Evolutionary conservation across 345 rosid genomes (phyloP), one percentile per base, ranked within the genome.

Genomic region (Hypericum perforatum): DNA sequence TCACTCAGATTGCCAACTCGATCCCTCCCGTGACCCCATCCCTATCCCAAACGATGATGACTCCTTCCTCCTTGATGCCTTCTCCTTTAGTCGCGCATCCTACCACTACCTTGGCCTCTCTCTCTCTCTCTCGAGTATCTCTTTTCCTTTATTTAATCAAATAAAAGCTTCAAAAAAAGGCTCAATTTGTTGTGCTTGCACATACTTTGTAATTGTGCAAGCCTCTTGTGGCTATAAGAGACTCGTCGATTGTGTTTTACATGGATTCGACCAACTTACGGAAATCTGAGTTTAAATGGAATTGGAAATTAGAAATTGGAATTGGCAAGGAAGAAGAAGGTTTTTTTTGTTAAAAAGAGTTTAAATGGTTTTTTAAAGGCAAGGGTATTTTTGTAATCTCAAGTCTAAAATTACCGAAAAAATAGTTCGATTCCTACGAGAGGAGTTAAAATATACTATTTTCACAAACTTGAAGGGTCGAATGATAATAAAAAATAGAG

Each of bases 1-100:
- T 44, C 80, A 48, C 60, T 91, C 95, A 92, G 22, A 81, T 91
- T 68, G 89, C 88, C 53, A 95, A 87, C 72, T 74, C 48, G 32
- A 72, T 67, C 76, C 39, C 37, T 64, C 81, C 16, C 70, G 76
- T 22, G 64, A 58, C 9, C 84, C 81, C 54, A 77, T 72, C 62
- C 65, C 63, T 39, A n/a, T n/a, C n/a, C n/a, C n/a, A n/a, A 54
- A 65, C 39, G 45, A 60, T 50, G 64, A 64, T 36, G 91, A 91
- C 60, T 75, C 82, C 43, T 16, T 68, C 68, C 89, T 84, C 58
- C 55, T 68, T 16, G 67, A 71, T 39, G 86, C 88, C 49, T 53
- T 91, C 62, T 75, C 89, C 54, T 63, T 88, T 29, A 80, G 86
- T 8, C 82, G 54, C 43, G 95, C 88, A 29, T 83, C 89, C 40